These are phyloP conservation scores for Aureobasidium lini DNA, from an alignment of 2,329 filamentous ascomycete species.

Conservation along the genomic window DNA sequence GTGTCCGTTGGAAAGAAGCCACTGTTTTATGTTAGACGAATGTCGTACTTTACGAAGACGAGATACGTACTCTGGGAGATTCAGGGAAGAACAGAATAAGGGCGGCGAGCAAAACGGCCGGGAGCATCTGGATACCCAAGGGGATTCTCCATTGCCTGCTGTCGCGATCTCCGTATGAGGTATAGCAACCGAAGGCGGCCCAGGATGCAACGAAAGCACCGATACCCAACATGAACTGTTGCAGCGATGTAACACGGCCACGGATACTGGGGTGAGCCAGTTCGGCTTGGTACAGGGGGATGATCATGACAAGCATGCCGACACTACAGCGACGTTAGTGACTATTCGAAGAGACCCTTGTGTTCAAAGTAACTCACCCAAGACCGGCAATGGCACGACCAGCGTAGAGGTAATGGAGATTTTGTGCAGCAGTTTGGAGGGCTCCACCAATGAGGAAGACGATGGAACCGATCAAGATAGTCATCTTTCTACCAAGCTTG, in stretches of 20 bases:
- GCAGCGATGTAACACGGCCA: conserved; percentile 65
- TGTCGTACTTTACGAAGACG: conserved; percentile 6
- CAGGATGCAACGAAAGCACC: conserved; percentile 65
- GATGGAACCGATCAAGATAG: conserved; percentile 63
- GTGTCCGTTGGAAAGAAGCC: conserved; percentile 68
- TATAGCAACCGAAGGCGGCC: conserved; percentile 59
- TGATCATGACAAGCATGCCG: conserved; percentile 55
- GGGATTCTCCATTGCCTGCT: conserved; percentile 54
- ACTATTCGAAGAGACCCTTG: too few species aligned
- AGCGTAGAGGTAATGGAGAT: conserved; percentile 56
- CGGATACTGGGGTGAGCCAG: conserved; percentile 71
- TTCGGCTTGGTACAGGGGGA: conserved; percentile 71
- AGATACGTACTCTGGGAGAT: conserved; percentile 24
- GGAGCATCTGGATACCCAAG: conserved; percentile 64
- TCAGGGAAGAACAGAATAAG: conserved; percentile 70
- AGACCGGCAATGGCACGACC: conserved; percentile 63
- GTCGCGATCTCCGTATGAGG: conserved; percentile 40
- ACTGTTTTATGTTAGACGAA: conserved; percentile 40
- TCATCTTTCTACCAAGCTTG: conserved; percentile 59
- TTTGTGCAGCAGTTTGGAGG: conserved; percentile 62
- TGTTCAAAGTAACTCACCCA: conserved; percentile 39
- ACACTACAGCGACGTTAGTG: conserved; percentile 35
- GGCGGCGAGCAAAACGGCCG: conserved; percentile 55
- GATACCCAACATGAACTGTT: conserved; percentile 77
- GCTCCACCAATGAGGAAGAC: conserved; percentile 66